Evolutionary conservation across 306 rosid species (phyloP).

Genomic region (Lathyrus sativus): DNA sequence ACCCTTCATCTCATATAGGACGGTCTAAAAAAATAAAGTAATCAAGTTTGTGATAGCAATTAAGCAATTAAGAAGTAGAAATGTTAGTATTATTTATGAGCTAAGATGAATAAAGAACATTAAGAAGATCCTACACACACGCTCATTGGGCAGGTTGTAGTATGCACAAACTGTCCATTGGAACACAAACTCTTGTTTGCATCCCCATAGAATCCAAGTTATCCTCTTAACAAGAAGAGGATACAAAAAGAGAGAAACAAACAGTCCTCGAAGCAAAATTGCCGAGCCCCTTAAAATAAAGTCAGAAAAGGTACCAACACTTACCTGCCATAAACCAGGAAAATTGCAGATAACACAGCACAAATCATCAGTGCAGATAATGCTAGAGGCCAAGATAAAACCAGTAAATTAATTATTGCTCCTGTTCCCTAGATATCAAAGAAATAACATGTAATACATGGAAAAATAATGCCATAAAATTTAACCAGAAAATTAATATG

Average conservation of each 20-base stretch:
- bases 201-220: background rate
- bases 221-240: background rate
- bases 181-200: too few relatives aligned
- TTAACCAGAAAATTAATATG: conserved; percentile 28
- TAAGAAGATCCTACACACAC: too few relatives aligned
- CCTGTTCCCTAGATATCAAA: conserved; percentile 70
- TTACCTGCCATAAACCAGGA: conserved; percentile 67
- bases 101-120: too few relatives aligned
- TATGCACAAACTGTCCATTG: too few relatives aligned
- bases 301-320: conserved; percentile 38
- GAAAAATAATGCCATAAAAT: conserved; percentile 13
- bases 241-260: background rate
- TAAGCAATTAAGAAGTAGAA: too few relatives aligned
- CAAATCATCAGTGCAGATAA: conserved; percentile 72
- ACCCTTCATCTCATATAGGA: too few relatives aligned
- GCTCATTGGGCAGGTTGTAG: too few relatives aligned
- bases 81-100: too few relatives aligned
- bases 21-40: too few relatives aligned
- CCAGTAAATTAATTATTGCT: conserved; percentile 69
- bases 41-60: too few relatives aligned
- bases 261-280: background rate
- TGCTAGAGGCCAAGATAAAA: conserved; percentile 81
- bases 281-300: conserved; percentile 10
- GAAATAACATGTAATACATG: conserved; percentile 12
- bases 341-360: conserved; percentile 55